These are phyloP conservation scores for Filosporella fistucella DNA, from an alignment of 495 filamentous ascomycete species.

Conservation along the genomic window DNA sequence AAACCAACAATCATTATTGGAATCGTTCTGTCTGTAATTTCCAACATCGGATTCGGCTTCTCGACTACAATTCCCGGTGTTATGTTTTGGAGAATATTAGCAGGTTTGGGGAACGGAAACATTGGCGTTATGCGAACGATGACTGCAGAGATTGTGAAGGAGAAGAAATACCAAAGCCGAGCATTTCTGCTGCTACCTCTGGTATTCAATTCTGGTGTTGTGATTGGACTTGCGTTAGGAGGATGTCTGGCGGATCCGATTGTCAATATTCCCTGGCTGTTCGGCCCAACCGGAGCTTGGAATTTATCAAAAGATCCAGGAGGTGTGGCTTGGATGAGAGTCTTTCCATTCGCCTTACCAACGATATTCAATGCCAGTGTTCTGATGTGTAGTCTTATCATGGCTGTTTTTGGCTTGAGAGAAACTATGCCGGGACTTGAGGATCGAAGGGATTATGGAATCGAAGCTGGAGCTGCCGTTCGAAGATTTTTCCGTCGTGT, in stretches of 20 bases:
- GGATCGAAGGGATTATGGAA: slow-evolving; percentile 25
- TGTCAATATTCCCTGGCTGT: slow-evolving; percentile 56
- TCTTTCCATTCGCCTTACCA: slow-evolving; percentile 70
- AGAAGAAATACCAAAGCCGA: slow-evolving; percentile 62
- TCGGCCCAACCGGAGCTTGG: slow-evolving; percentile 46
- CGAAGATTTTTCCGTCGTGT: slow-evolving; percentile 11
- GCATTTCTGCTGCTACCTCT: slow-evolving; percentile 79
- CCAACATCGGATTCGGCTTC: slow-evolving; percentile 70
- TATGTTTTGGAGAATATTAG: slow-evolving; percentile 61
- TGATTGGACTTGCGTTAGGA: slow-evolving; percentile 37
- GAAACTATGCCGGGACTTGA: slow-evolving; percentile 45
- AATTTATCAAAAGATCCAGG: slow-evolving; percentile 25
- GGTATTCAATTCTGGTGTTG: slow-evolving; percentile 72
- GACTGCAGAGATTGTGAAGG: slow-evolving; percentile 63
- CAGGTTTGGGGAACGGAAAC: slow-evolving; percentile 71
- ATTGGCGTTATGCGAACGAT: slow-evolving; percentile 77
- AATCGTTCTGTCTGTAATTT: slow-evolving; percentile 61
- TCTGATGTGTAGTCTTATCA: slow-evolving; percentile 46
- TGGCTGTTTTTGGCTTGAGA: slow-evolving; percentile 61
- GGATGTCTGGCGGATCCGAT: slow-evolving; percentile 71
- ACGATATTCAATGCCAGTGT: slow-evolving; percentile 70
- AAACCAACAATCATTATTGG: slow-evolving; percentile 71
- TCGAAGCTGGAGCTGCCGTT: slow-evolving; percentile 11
- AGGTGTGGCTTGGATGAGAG: slow-evolving; percentile 57
- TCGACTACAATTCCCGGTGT: slow-evolving; percentile 65